Base-by-base conservation (phyloP, 108 stramenopile species). In the Bacterosira constricta region DNA sequence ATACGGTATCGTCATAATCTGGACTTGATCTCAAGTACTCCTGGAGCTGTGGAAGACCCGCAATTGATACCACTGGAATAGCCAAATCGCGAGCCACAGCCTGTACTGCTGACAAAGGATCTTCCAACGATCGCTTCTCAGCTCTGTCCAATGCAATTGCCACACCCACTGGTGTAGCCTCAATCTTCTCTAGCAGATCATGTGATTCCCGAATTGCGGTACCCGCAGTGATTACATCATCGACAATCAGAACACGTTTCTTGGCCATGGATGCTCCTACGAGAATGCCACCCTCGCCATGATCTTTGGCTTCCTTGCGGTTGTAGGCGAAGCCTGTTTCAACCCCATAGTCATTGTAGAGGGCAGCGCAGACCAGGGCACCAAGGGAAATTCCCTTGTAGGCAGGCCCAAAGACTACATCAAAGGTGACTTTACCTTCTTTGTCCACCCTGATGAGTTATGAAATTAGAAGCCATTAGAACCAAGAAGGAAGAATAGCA, bases 321-420 rank as follows among this genome's bases (percentile, higher is more conserved):
- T 99, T 92, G 83, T 98, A 99, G 0, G 96, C 90, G 75, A 96
- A 96, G 7, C 92, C 93, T 13, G 91, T 85, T 70, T 95, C 85
- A 42, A 90, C 66, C 5, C 96, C 96, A 71, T 73, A 89, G 44
- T 86, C 83, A 51, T 67, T 88, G 75, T 91, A 96, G 9, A 98
- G 89, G 8, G 97, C 90, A 13, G 90, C 80, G n/a, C 90, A 86
- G 4, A 98, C 95, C 15, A 96, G 89, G 13, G 97, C 94, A 7
- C 93, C 97, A n/a, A 99, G 75, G 6, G 97, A 93, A 66, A 99
- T 99, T 36, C 99, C 99, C 85, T 99, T 99, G 92, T 99, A 99
- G 4, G 99, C 99, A 26, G 99, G 99, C 6, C 99, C 99, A 79
- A 99, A 98, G 17, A 99, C 49, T 12, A 98, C 94, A 53, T 98